Evolutionary conservation across 441 rosid genomes (phyloP), one percentile per base, ranked within the genome.

Genomic region (Syzygium malaccense): DNA sequence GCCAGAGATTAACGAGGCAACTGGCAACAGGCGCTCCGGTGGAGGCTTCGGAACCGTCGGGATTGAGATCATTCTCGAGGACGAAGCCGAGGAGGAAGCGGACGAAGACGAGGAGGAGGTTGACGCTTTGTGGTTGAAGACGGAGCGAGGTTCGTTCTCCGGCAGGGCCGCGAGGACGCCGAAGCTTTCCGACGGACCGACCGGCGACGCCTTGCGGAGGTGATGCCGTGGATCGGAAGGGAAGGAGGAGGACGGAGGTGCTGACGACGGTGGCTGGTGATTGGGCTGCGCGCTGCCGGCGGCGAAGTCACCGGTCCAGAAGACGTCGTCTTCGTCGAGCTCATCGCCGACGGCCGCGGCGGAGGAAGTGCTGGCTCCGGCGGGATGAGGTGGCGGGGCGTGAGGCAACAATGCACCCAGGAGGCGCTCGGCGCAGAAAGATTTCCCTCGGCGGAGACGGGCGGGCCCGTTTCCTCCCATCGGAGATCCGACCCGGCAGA

Each of bases 101-200:
- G 93, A 90, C 23, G 94, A 92, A 11, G 94, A 90, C 32, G 95
- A 88, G 60, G 87, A 13, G n/a, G 91, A 86, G 79, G 92, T 85
- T 1, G 93, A 91, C 68, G 96, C 91, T 86, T 97, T 96, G 86
- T 94, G 96, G 89, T 94, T 96, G 83, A 95, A 91, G 66, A 94
- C 90, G 55, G 92, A 93, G 87, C 91, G 92, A 88, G 93, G 45
- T 90, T 89, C 83, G 91, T 88, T 87, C 94, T 88, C 98, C 30
- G 95, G 96, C n/a, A 95, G 90, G 41, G 95, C 98, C 2, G 96
- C 94, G 75, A 95, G 94, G 91, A 95, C 94, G 86, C 98, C 98
- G 88, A 93, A 93, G 90, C 92, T 92, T 32, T 95, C 95, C 49
- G 92, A 89, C 53, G 88, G 91, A 6, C 92, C 86, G 89, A 93